These are phyloP conservation scores for Kluyveromyces sp. DNA, from an alignment of 1,139 yeast genomes.

Conservation along the genomic window DNA sequence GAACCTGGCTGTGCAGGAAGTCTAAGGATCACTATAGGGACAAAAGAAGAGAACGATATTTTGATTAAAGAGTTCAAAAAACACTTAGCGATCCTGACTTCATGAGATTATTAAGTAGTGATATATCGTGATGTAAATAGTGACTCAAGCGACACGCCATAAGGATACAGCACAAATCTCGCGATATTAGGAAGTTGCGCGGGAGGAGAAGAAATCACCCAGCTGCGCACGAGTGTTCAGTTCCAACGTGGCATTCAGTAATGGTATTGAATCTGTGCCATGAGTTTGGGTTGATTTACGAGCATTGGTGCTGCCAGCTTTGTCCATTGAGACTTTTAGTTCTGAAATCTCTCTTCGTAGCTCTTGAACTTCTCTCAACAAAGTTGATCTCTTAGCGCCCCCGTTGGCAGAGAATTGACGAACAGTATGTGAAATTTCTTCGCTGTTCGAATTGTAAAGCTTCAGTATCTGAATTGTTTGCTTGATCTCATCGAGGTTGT, in stretches of 20 bases:
- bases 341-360: constrained; percentile 18
- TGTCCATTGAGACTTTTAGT: constrained; percentile 5
- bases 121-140: neutral
- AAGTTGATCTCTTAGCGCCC: constrained; percentile 12
- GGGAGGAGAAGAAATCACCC: constrained; percentile 21
- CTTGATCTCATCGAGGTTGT: constrained; percentile 10
- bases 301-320: neutral
- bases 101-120: constrained; percentile 13
- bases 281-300: neutral
- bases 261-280: constrained; percentile 6
- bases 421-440: constrained; percentile 17
- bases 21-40: constrained; percentile 81
- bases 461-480: constrained; percentile 18
- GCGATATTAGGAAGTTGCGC: neutral
- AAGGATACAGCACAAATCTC: neutral
- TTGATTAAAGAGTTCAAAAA: constrained; percentile 47
- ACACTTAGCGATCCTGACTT: constrained; percentile 30
- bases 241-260: constrained; percentile 25
- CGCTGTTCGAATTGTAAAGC: constrained; percentile 13
- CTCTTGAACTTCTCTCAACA: constrained; percentile 17
- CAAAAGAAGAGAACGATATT: constrained; percentile 58
- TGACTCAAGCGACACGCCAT: no score
- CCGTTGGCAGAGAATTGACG: constrained; percentile 13
- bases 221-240: constrained; percentile 24
- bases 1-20: constrained; percentile 88